A percentile compares a stretch with the other conserved stretches of the same genome.
Evolutionary conservation across 345 rosid genomes (phyloP).

Genomic region (Punica granatum): DNA sequence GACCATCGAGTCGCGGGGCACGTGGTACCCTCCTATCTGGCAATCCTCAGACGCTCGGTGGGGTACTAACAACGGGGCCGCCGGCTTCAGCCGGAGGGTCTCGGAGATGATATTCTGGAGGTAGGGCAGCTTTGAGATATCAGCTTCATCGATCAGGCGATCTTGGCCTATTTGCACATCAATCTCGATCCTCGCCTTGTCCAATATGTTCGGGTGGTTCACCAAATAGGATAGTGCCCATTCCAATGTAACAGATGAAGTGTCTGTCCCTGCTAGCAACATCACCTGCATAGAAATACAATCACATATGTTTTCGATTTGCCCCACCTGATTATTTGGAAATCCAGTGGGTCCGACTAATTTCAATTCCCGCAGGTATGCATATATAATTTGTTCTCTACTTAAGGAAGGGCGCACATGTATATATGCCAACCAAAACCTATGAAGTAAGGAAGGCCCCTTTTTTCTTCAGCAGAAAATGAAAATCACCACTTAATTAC

Average conservation of each 20-base stretch:
- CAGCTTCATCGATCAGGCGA: conserved; percentile 24
- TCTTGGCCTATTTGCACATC: conserved; percentile 21
- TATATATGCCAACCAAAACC: no score
- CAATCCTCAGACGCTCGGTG: conserved; percentile 34
- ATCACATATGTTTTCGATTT: no score
- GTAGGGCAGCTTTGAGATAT: conserved; percentile 26
- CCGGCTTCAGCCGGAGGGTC: conserved; percentile 34
- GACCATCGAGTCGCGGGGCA: conserved; percentile 33
- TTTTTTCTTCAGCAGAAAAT: no score
- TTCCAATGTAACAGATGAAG: conserved; percentile 29
- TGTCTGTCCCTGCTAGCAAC: conserved; percentile 33
- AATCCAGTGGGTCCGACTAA: no score
- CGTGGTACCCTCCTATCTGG: conserved; percentile 26
- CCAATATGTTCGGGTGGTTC: conserved; percentile 25
- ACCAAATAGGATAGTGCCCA: conserved; percentile 40
- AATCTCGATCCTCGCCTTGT: conserved; percentile 29
- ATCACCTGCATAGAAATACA: not conserved
- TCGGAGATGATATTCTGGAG: conserved; percentile 35
- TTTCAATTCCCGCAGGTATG: no score
- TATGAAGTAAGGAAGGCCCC: no score
- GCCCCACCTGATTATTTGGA: no score
- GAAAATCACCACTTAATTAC: no score
- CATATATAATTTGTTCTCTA: no score
- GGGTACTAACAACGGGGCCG: conserved; percentile 30
- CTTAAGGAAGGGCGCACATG: no score